These are phyloP conservation scores for Sarocladiaceae sp. DNA, from an alignment of 2,329 filamentous ascomycete species.

Conservation along the genomic window DNA sequence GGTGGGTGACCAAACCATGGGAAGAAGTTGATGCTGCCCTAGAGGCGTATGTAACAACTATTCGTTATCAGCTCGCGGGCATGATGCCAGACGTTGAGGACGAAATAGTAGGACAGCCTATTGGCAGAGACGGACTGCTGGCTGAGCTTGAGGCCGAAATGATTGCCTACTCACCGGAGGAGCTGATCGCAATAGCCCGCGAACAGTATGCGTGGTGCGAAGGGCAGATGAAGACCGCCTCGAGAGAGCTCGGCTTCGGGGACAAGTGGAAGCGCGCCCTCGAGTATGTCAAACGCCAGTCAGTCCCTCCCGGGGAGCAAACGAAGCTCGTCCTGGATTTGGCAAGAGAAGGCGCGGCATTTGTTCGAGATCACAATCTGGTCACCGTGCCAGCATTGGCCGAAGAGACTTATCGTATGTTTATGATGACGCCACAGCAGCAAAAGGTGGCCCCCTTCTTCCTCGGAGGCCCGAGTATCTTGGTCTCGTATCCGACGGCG, in stretches of 20 bases:
- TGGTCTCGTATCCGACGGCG: constrained; percentile 49
- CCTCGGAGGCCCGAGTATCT: constrained; percentile 46
- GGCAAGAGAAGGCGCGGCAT: constrained; percentile 43
- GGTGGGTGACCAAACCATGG: constrained; percentile 47
- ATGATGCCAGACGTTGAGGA: constrained; percentile 35
- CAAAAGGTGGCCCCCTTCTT: constrained; percentile 56
- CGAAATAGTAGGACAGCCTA: constrained; percentile 50
- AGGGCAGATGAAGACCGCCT: constrained; percentile 44
- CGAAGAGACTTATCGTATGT: constrained; percentile 47
- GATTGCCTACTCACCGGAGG: constrained; percentile 52
- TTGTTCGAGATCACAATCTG: constrained; percentile 46
- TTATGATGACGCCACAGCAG: constrained; percentile 46
- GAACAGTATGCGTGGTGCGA: constrained; percentile 51
- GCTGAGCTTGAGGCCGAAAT: constrained; percentile 49
- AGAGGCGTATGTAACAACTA: constrained; percentile 24
- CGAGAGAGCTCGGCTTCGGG: constrained; percentile 39
- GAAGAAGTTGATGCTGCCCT: constrained; percentile 30
- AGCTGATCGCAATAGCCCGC: constrained; percentile 45
- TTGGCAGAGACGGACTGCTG: constrained; percentile 44
- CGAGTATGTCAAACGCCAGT: constrained; percentile 48
- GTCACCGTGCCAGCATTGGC: constrained; percentile 49
- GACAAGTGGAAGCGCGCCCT: constrained; percentile 46
- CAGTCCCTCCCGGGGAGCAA: constrained; percentile 48
- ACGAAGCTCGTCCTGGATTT: constrained; percentile 44
- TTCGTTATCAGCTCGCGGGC: constrained; percentile 38